Percentiles rank a stretch among this genome's conserved stretches.
phyloP scores from a whole-genome alignment of 371 early-diverging fungal species.

The Mortierella sp. region DNA sequence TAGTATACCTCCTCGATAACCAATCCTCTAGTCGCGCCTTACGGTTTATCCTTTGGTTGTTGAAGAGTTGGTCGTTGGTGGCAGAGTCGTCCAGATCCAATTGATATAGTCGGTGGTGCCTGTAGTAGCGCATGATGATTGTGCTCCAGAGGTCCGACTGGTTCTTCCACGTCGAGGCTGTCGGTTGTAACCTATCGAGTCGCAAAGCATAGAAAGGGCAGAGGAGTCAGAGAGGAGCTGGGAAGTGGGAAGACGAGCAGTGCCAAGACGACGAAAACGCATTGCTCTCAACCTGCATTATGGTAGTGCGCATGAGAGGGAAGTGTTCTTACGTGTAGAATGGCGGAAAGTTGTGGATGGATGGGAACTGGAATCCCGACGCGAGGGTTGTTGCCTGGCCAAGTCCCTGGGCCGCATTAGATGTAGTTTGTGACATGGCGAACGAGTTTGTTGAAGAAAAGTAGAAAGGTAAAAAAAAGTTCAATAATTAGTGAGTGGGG shows the following conservation, averaged over 20 bases:
- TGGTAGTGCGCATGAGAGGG: neutral
- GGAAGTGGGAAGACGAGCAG: too few species aligned
- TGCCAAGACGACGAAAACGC: constrained; percentile 1
- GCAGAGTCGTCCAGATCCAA: constrained; percentile 76
- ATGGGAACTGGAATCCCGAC: constrained; percentile 75
- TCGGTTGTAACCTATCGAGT: constrained; percentile 81
- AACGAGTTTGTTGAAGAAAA: neutral
- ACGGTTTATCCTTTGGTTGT: constrained; percentile 77
- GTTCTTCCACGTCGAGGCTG: constrained; percentile 84
- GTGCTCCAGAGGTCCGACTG: constrained; percentile 86
- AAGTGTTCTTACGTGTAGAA: constrained; percentile 83
- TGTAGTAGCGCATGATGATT: constrained; percentile 78
- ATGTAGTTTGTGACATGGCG: constrained; percentile 29
- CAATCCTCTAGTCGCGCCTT: constrained; percentile 13
- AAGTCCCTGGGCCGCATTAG: constrained; percentile 45
- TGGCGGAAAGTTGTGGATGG: constrained; percentile 89
- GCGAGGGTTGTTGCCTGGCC: constrained; percentile 45
- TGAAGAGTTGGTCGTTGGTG: constrained; percentile 68
- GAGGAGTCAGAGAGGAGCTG: neutral
- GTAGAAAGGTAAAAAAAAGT: neutral
- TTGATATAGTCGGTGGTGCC: constrained; percentile 71
- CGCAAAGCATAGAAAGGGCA: neutral
- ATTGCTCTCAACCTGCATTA: neutral
- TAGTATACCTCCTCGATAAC: neutral
- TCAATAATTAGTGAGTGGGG: too few species aligned